A percentile compares a stretch with the other conserved stretches of the same genome.
phyloP scores from a whole-genome alignment of 352 stramenopile genomes.

The Globisporangium recalcitrans region DNA sequence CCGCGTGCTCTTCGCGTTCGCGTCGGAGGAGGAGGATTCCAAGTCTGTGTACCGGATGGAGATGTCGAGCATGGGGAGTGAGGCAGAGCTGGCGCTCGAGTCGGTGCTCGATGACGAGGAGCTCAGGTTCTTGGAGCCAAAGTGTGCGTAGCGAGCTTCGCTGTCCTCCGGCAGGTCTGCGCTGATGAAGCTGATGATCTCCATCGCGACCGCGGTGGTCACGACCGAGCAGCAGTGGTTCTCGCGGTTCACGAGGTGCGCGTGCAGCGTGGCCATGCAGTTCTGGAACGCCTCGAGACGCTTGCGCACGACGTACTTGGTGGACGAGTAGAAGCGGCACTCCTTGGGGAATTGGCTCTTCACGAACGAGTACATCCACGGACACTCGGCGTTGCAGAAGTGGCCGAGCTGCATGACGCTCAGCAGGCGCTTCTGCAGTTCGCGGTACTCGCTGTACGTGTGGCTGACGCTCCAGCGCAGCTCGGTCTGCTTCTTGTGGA shows the following conservation, averaged over 20 bases:
- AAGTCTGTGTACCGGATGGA: conserved; percentile 1
- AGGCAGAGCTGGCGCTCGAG: background rate
- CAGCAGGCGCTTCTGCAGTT: conserved; percentile 30
- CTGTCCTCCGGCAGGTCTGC: conserved; percentile 24
- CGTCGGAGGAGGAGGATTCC: background rate
- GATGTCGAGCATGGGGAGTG: background rate
- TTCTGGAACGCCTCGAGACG: conserved; percentile 29
- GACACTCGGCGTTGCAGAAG: conserved; percentile 40
- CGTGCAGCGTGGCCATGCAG: conserved; percentile 31
- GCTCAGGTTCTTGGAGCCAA: background rate
- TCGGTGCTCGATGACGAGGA: background rate
- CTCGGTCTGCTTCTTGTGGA: background rate
- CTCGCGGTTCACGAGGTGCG: conserved; percentile 31
- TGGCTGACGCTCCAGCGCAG: background rate
- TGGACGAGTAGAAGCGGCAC: conserved; percentile 18
- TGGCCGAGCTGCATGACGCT: conserved; percentile 47
- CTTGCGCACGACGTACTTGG: conserved; percentile 22
- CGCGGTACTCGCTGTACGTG: conserved; percentile 27
- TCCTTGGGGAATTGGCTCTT: conserved; percentile 33
- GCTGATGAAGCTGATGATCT: conserved; percentile 35
- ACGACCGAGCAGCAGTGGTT: conserved; percentile 38
- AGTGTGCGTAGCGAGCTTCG: background rate
- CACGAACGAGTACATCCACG: conserved; percentile 51
- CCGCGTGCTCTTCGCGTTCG: background rate
- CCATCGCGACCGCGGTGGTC: conserved; percentile 21